A percentile compares a stretch with the other conserved stretches of the same genome.
phyloP scores from a whole-genome alignment of 2,329 filamentous ascomycete species.

The Aspergillus vadensis region DNA sequence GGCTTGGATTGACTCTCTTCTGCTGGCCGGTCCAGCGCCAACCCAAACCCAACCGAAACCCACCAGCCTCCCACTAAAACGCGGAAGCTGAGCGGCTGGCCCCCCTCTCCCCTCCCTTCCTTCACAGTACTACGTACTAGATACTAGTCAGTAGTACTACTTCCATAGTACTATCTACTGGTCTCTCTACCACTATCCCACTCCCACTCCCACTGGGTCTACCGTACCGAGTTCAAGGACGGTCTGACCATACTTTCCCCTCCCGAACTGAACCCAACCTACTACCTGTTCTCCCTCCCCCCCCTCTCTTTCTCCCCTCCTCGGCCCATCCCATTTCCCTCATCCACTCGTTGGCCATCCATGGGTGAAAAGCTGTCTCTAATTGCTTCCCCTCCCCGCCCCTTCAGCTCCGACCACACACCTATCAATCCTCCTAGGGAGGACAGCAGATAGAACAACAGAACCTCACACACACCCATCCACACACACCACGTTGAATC shows the following conservation, averaged over 20 bases:
- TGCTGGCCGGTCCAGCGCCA: conserved; percentile 8
- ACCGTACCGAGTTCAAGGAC: background rate
- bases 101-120: background rate
- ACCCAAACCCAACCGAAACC: conserved; percentile 12
- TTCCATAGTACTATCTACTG: background rate
- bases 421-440: background rate
- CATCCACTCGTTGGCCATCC: conserved; percentile 11
- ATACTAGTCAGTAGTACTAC: too few species aligned
- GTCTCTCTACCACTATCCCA: background rate
- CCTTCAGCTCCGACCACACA: background rate
- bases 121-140: background rate
- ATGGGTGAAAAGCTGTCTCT: conserved; percentile 19
- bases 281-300: background rate
- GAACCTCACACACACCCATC: background rate
- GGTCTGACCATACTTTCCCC: conserved; percentile 12
- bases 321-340: conserved; percentile 14
- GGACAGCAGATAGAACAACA: conserved; percentile 1
- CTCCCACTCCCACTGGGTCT: conserved; percentile 2
- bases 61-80: conserved; percentile 27
- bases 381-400: conserved; percentile 12
- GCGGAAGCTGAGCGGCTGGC: conserved; percentile 23
- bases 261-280: conserved; percentile 23
- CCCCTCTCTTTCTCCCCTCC: conserved; percentile 6
- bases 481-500: conserved; percentile 2
- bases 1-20: background rate